Evolutionary conservation across 805 yeast species (phyloP).

Genomic region (Yarrowia deformans): DNA sequence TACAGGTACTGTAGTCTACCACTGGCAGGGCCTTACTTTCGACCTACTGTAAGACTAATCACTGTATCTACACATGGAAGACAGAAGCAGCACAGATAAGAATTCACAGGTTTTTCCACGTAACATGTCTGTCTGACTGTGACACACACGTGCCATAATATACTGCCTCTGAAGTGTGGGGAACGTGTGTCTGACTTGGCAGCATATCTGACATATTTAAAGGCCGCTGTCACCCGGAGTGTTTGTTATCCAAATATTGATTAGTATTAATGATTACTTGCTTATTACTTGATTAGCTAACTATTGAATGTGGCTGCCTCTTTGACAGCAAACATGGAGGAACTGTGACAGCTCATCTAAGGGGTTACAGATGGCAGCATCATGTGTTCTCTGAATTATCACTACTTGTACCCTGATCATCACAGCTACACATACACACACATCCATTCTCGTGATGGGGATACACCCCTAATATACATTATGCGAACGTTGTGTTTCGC

Average conservation of each 20-base stretch:
- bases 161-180: background rate
- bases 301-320: background rate
- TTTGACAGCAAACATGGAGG: background rate
- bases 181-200: background rate
- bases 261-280: slow-evolving; percentile 12
- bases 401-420: no score
- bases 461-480: slow-evolving; percentile 20
- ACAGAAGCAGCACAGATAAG: background rate
- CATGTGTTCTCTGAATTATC: no score
- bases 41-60: background rate
- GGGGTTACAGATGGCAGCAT: no score
- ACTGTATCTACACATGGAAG: background rate
- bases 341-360: no score
- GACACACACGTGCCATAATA: background rate
- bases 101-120: background rate
- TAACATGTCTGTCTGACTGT: background rate
- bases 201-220: background rate
- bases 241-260: background rate
- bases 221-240: background rate
- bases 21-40: background rate
- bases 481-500: background rate
- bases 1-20: no score
- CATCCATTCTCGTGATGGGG: background rate
- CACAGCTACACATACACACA: no score
- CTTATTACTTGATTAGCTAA: slow-evolving; percentile 10